phyloP scores from a whole-genome alignment of 2,329 filamentous ascomycete genomes.

The Gnomoniopsis smithogilvyi region DNA sequence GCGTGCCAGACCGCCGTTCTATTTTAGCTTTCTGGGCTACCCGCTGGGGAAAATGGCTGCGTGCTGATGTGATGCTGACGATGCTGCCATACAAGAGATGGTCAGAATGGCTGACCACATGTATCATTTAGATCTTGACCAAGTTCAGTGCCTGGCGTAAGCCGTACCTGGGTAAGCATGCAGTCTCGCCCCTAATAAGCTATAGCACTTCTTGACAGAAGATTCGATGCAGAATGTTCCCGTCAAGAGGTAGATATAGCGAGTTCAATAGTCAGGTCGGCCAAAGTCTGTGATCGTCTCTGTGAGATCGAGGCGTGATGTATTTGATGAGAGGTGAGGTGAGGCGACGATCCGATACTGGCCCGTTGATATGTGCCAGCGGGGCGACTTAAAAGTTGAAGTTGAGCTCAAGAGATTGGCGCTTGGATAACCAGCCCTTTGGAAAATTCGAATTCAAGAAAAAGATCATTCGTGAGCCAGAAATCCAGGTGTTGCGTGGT shows the following conservation, averaged over 20 bases:
- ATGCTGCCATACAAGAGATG: background rate
- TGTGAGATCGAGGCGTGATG: background rate
- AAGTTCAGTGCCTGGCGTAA: background rate
- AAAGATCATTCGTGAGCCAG: too few species aligned
- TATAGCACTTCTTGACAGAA: slow-evolving; percentile 11
- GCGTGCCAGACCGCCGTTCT: background rate
- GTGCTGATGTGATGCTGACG: slow-evolving; percentile 16
- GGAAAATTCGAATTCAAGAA: too few species aligned
- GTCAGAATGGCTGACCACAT: slow-evolving; percentile 10
- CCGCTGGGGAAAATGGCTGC: slow-evolving; percentile 3
- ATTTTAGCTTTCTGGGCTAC: background rate
- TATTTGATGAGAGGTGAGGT: too few species aligned
- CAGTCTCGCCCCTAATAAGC: slow-evolving; percentile 1
- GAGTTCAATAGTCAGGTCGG: background rate
- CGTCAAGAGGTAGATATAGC: background rate
- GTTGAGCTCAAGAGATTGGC: too few species aligned
- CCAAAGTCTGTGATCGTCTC: background rate
- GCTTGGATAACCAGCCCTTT: too few species aligned
- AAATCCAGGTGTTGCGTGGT: too few species aligned
- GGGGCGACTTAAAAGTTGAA: too few species aligned
- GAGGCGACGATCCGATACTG: too few species aligned
- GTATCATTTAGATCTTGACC: background rate
- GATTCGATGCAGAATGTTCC: background rate
- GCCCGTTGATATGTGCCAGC: too few species aligned
- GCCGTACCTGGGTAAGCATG: background rate